Evolutionary conservation across 2,329 filamentous ascomycete genomes (phyloP).

Genomic region (Truncatella angustata): DNA sequence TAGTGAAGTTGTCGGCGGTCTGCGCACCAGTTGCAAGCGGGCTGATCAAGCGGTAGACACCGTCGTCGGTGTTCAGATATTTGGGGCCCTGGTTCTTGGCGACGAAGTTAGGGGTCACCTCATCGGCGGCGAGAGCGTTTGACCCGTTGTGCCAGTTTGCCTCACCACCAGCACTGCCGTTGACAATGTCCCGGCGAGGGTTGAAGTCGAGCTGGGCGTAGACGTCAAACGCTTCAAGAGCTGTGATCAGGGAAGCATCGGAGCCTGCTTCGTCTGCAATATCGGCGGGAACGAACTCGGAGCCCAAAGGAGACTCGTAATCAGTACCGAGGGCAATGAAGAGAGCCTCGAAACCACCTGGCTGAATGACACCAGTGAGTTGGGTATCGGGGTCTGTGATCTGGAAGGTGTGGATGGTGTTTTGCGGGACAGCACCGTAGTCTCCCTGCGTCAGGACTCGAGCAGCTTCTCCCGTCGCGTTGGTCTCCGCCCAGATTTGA

Average conservation of each 20-base stretch:
- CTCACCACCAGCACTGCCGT: constrained; percentile 35
- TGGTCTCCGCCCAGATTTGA: constrained; percentile 37
- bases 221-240: constrained; percentile 40
- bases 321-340: constrained; percentile 34
- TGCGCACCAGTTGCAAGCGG: constrained; percentile 39
- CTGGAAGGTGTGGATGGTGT: constrained; percentile 48
- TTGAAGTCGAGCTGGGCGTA: constrained; percentile 38
- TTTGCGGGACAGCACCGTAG: constrained; percentile 41
- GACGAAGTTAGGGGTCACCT: constrained; percentile 37
- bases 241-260: constrained; percentile 28
- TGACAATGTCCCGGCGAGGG: constrained; percentile 37
- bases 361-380: constrained; percentile 42
- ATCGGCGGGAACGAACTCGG: constrained; percentile 4
- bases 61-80: constrained; percentile 35
- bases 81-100: constrained; percentile 46
- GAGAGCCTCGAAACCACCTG: constrained; percentile 47
- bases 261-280: constrained; percentile 24
- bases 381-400: constrained; percentile 45
- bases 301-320: background rate
- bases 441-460: constrained; percentile 42
- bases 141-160: constrained; percentile 36
- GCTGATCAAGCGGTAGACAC: constrained; percentile 40
- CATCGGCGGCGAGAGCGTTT: constrained; percentile 30
- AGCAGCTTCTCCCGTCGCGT: constrained; percentile 30
- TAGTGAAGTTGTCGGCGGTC: constrained; percentile 25